Evolutionary conservation across 2,329 filamentous ascomycete genomes (phyloP), one percentile per base, ranked within the genome.

Genomic region (Raffaelea ambrosiae): DNA sequence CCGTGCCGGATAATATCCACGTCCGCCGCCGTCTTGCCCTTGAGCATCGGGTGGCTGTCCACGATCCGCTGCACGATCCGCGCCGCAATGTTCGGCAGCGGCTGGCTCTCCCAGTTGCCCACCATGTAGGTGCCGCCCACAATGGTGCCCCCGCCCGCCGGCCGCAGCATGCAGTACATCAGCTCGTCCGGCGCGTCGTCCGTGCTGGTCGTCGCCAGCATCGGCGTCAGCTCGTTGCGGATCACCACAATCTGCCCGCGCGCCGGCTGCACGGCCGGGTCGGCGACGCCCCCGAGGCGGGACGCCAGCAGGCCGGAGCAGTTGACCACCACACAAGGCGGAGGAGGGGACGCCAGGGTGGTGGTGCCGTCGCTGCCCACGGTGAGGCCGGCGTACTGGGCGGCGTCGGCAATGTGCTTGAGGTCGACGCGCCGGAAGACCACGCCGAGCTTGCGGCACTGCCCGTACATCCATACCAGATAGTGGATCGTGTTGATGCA

Each of bases 401-500:
- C 71, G 0, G 88, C 88, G 39, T 95, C 84, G 0, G 72, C 66
- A 50, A 97, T 77, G 62, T 96, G 86, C n/a, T 68, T 65, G 42
- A 90, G 65, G 1, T 75, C 63, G 3, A 68, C 79, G 19, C 87
- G 77, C 57, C 78, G 76, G 58, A 91, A 69, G 1, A 79, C 70
- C 7, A 86, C 84, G 23, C 88, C 86, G 48, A 81, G 78, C 56
- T 79, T 81, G 23, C 86, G 73, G 62, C 88, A 94, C 66, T 93
- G 83, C 1, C 86, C 85, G 0, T 86, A 71, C 0, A 97, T 81
- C 80, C 86, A 96, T 4, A 87, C 81, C 2, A 96, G 79, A 66
- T 96, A 97, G 49, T 96, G 67, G 39, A 86, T 80, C 0, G 87
- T 87, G 67, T 97, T 96, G 63, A 96, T 91, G 67, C 90, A 96